A percentile compares a stretch with the other conserved stretches of the same genome.
Evolutionary conservation across 495 filamentous ascomycete species (phyloP).

Genomic region (Podospora australis): DNA sequence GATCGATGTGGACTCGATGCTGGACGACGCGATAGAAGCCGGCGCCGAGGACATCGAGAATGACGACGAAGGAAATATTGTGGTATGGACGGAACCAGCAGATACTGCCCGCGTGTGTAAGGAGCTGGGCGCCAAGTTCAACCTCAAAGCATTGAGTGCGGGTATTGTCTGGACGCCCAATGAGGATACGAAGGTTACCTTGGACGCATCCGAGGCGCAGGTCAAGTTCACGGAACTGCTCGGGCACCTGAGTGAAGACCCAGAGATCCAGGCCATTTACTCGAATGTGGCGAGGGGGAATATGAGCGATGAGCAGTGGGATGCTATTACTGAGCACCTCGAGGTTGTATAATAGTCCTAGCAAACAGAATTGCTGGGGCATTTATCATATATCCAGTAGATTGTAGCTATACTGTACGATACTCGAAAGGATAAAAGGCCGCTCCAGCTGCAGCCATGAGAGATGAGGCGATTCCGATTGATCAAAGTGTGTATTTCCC

Average conservation of each 20-base stretch:
- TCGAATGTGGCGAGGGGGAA: conserved; percentile 48
- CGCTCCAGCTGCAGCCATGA: too few relatives aligned
- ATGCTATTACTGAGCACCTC: conserved; percentile 41
- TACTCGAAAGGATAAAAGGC: too few relatives aligned
- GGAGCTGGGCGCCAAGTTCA: conserved; percentile 48
- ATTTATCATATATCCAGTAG: too few relatives aligned
- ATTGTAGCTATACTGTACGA: too few relatives aligned
- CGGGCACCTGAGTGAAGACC: conserved; percentile 47
- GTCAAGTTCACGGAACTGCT: conserved; percentile 50
- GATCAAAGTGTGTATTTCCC: too few relatives aligned
- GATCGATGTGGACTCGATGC: conserved; percentile 60
- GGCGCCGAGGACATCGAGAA: conserved; percentile 75
- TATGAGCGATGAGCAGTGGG: conserved; percentile 42
- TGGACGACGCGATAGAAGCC: conserved; percentile 81
- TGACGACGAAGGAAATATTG: conserved; percentile 61
- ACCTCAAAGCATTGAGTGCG: conserved; percentile 57
- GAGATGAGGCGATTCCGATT: too few relatives aligned
- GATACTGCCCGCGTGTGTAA: conserved; percentile 61
- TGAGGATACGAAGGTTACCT: conserved; percentile 61
- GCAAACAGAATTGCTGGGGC: too few relatives aligned
- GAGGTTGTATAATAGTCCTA: too few relatives aligned
- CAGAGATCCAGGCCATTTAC: conserved; percentile 64
- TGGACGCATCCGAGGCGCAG: conserved; percentile 45
- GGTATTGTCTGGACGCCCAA: conserved; percentile 86
- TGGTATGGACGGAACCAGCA: conserved; percentile 68